These are phyloP conservation scores for Cercospora zeina DNA, from an alignment of 2,329 filamentous ascomycete species.

Conservation along the genomic window DNA sequence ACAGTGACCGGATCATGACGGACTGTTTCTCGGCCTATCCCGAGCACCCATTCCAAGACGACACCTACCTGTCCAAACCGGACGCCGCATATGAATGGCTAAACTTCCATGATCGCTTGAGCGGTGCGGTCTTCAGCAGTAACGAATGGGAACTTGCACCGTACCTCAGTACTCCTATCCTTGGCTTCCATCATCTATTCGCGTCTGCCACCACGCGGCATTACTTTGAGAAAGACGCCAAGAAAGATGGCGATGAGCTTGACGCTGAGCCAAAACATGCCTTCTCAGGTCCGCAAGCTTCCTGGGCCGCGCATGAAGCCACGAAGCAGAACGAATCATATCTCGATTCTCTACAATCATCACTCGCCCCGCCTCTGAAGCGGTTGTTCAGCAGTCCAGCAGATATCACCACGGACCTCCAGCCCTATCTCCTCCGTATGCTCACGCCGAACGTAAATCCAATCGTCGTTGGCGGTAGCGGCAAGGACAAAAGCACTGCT, in stretches of 20 bases:
- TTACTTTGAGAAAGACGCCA: conserved; percentile 45
- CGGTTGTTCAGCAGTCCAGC: conserved; percentile 78
- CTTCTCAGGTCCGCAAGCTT: conserved; percentile 78
- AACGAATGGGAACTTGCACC: conserved; percentile 92
- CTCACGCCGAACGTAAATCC: conserved; percentile 89
- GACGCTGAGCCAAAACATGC: conserved; percentile 52
- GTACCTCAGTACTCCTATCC: conserved; percentile 81
- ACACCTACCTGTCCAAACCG: conserved; percentile 86
- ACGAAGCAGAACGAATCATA: conserved; percentile 75
- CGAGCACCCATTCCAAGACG: conserved; percentile 86
- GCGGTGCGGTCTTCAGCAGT: conserved; percentile 72
- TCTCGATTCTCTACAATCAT: conserved; percentile 70
- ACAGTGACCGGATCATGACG: conserved; percentile 73
- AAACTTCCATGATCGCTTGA: conserved; percentile 84
- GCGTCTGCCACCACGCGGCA: conserved; percentile 64
- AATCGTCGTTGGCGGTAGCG: conserved; percentile 67
- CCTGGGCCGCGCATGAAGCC: conserved; percentile 77
- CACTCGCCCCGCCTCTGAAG: conserved; percentile 68
- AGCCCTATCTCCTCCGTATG: conserved; percentile 81
- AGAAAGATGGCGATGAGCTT: conserved; percentile 43
- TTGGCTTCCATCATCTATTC: conserved; percentile 91
- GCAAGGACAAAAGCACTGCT: conserved; percentile 52
- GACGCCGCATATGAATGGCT: conserved; percentile 90
- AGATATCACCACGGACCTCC: conserved; percentile 74
- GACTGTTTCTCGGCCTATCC: conserved; percentile 88